A percentile compares a stretch with the other conserved stretches of the same genome.
phyloP scores from a whole-genome alignment of 1,139 yeast species.

The Yamadazyma spencermartinsiae region DNA sequence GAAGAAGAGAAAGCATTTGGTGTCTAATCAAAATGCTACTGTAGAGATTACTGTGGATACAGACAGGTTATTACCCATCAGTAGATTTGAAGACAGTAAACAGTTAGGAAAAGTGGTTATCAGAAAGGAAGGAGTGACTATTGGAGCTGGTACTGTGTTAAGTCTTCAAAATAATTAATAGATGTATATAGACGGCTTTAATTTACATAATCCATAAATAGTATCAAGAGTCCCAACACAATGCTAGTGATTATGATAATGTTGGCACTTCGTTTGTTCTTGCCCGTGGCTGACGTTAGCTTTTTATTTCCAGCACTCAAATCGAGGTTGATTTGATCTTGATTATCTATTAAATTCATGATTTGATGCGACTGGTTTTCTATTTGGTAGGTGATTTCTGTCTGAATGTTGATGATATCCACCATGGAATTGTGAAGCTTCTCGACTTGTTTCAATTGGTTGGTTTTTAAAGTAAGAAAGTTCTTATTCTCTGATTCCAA shows the following conservation, averaged over 20 bases:
- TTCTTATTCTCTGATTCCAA: slow-evolving; percentile 73
- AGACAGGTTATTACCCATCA: slow-evolving; percentile 58
- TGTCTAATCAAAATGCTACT: slow-evolving; percentile 69
- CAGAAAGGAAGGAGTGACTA: slow-evolving; percentile 81
- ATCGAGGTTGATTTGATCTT: slow-evolving; percentile 67
- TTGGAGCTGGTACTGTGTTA: slow-evolving; percentile 79
- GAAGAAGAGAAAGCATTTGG: slow-evolving; percentile 55
- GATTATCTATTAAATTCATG: slow-evolving; percentile 64
- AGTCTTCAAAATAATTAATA: slow-evolving; percentile 13
- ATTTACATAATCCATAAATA: slow-evolving; percentile 62
- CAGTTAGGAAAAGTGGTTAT: slow-evolving; percentile 80
- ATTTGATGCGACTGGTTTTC: slow-evolving; percentile 77
- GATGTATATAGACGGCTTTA: slow-evolving; percentile 17
- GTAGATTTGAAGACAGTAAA: slow-evolving; percentile 57
- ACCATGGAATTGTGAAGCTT: slow-evolving; percentile 74
- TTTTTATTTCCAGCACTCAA: slow-evolving; percentile 74
- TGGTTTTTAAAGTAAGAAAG: slow-evolving; percentile 57
- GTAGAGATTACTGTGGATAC: slow-evolving; percentile 66
- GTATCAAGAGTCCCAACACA: slow-evolving; percentile 58
- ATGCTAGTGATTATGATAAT: slow-evolving; percentile 63
- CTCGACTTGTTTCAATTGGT: slow-evolving; percentile 68
- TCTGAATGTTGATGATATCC: slow-evolving; percentile 78
- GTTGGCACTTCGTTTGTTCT: slow-evolving; percentile 71
- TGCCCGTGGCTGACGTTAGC: slow-evolving; percentile 66
- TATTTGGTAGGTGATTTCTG: slow-evolving; percentile 74